Evolutionary conservation across 768 basidiomycete genomes (phyloP), one percentile per base, ranked within the genome.

Genomic region (Hydnum rufescens): DNA sequence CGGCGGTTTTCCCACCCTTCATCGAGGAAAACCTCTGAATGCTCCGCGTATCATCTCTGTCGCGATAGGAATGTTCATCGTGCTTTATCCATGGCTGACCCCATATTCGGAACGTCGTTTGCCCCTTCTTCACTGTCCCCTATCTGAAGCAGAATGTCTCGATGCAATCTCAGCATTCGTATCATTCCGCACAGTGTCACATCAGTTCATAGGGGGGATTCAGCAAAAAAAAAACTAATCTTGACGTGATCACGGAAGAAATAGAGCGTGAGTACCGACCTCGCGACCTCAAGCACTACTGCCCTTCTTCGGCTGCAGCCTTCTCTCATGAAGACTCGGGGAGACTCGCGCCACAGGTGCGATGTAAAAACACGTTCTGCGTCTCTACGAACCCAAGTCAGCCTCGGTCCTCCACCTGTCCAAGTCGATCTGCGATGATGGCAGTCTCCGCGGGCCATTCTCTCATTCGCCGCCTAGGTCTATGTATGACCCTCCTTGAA

Each of bases 11-110:
- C 23, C 51, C 53, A 60, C 71, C 77, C 71, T 87, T 68, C 86
- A 87, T 88, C 57, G 75, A 88, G 68, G 80, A 81, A 60, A 92
- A 89, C 62, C 87, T 90, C 58, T 76, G 68, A 51, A 90, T 82
- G 58, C 86, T 88, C 65, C 80, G 70, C 42, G 76, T 59, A 63
- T 87, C 86, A 2, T 55, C 51, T 53, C 70, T 55, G 44, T 44
- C 53, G 65, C 44, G 58, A 62, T 49, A 65, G 58, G 54, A 68
- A 61, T 43, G 62, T 23, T 63, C 66, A 8, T 66, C 61, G 3
- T 66, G 63, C 53, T 23, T 39, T 42, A 16, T 51, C 56, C 19
- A 42, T n/a, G n/a, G n/a, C n/a, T 22, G 4, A 53, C 53, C n/a
- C 53, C 47, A 2, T 23, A 16, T 16, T 13, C 13, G 16, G 23